Evolutionary conservation across 345 rosid species (phyloP).

Genomic region (Melastoma malabathricum): DNA sequence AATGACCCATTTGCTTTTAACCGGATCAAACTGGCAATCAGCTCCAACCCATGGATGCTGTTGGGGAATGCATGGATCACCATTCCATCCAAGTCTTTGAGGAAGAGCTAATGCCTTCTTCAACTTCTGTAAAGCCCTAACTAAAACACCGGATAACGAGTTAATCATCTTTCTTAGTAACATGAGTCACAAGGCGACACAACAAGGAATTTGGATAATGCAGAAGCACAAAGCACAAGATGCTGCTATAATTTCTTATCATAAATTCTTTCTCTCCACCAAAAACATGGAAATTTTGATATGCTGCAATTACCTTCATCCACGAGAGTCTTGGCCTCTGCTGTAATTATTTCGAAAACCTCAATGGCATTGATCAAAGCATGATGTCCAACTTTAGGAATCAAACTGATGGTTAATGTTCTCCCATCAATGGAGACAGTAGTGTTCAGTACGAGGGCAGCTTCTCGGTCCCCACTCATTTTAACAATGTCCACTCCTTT

Average conservation of each 20-base stretch:
- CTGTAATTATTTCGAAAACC: slow-evolving; percentile 62
- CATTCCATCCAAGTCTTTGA: slow-evolving; percentile 91
- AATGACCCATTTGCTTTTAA: slow-evolving; percentile 73
- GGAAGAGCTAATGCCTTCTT: slow-evolving; percentile 76
- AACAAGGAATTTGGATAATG: too few relatives aligned
- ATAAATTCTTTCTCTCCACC: too few relatives aligned
- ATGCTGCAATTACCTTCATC: slow-evolving; percentile 52
- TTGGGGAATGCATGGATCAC: slow-evolving; percentile 97
- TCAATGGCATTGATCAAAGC: slow-evolving; percentile 87
- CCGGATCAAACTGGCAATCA: slow-evolving; percentile 68
- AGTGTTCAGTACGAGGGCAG: slow-evolving; percentile 72
- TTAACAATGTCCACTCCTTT: slow-evolving; percentile 50
- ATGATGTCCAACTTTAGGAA: slow-evolving; percentile 48
- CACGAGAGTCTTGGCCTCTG: slow-evolving; percentile 54
- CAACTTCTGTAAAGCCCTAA: slow-evolving; percentile 54
- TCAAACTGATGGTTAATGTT: slow-evolving; percentile 56
- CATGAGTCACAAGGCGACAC: too few relatives aligned
- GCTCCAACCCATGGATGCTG: slow-evolving; percentile 99
- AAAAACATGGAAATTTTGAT: background rate
- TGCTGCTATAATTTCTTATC: too few relatives aligned
- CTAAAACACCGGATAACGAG: slow-evolving; percentile 19
- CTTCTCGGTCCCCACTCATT: slow-evolving; percentile 47
- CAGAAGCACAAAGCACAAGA: too few relatives aligned
- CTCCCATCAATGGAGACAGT: slow-evolving; percentile 75
- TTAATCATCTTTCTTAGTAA: too few relatives aligned